These are phyloP conservation scores for Asterophora parasitica DNA, from an alignment of 768 basidiomycete genomes.

Conservation along the genomic window DNA sequence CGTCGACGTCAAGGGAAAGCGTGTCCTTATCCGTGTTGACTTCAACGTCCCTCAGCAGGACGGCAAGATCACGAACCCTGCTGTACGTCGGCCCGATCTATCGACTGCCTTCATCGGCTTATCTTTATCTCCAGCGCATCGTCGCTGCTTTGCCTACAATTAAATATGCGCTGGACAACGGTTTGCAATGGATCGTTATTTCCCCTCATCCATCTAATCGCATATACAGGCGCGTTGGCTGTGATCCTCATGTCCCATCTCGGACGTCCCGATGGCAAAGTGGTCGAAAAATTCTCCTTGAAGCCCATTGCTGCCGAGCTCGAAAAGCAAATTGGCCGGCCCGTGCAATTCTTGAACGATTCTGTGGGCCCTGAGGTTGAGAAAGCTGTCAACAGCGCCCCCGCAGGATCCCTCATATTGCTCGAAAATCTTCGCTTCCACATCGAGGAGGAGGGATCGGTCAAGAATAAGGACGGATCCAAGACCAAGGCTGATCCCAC, in stretches of 20 bases:
- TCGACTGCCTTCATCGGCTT: constrained; percentile 11
- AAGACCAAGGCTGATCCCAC: constrained; percentile 92
- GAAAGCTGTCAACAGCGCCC: constrained; percentile 62
- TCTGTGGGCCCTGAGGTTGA: constrained; percentile 87
- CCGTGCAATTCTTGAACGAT: constrained; percentile 79
- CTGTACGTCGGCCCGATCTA: constrained; percentile 57
- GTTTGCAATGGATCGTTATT: constrained; percentile 28
- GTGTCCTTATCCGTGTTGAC: constrained; percentile 92
- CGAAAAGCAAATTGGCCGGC: constrained; percentile 61
- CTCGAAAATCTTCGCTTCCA: constrained; percentile 99
- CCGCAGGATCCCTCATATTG: constrained; percentile 71
- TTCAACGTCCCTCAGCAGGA: constrained; percentile 94
- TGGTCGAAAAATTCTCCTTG: constrained; percentile 85
- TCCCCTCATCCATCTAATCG: constrained; percentile 12
- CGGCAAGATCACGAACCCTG: constrained; percentile 92
- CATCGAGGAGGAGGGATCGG: constrained; percentile 94
- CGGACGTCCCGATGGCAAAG: constrained; percentile 93
- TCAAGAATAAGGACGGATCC: constrained; percentile 88
- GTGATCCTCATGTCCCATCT: constrained; percentile 98
- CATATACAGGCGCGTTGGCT: constrained; percentile 59
- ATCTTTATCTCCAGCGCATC: constrained; percentile 65
- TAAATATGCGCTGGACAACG: constrained; percentile 84
- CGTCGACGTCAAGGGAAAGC: constrained; percentile 79
- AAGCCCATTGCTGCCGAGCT: constrained; percentile 82
- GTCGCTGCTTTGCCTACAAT: constrained; percentile 95